These are phyloP conservation scores for Boletellus ananas DNA, from an alignment of 768 basidiomycete species.

Conservation along the genomic window DNA sequence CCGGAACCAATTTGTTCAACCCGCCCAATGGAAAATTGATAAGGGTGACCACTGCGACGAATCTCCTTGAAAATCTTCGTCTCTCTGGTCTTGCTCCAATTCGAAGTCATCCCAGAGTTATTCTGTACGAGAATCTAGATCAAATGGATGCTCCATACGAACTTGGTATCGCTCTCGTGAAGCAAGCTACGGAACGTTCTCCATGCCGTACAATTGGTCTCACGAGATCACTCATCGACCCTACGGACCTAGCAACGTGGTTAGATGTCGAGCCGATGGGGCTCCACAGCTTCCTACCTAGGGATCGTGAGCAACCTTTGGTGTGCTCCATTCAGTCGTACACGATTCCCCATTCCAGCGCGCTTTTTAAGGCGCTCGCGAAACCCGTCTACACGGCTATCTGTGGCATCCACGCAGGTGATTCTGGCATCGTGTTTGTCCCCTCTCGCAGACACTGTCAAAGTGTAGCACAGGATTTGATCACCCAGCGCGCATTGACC, in stretches of 20 bases:
- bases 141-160: slow-evolving; percentile 81
- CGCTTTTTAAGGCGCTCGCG: slow-evolving; percentile 87
- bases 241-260: slow-evolving; percentile 80
- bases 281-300: slow-evolving; percentile 75
- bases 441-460: slow-evolving; percentile 79
- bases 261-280: slow-evolving; percentile 61
- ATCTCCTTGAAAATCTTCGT: slow-evolving; percentile 45
- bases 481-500: slow-evolving; percentile 82
- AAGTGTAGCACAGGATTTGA: slow-evolving; percentile 72
- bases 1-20: slow-evolving; percentile 31
- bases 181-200: slow-evolving; percentile 56
- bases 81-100: slow-evolving; percentile 23
- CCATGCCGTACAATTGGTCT: slow-evolving; percentile 76
- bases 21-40: slow-evolving; percentile 43
- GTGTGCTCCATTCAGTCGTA: slow-evolving; percentile 69
- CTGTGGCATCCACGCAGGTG: slow-evolving; percentile 38
- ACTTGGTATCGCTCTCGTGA: slow-evolving; percentile 69
- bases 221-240: slow-evolving; percentile 75
- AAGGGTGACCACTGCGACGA: slow-evolving; percentile 52
- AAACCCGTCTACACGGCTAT: slow-evolving; percentile 86
- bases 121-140: slow-evolving; percentile 84
- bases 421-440: slow-evolving; percentile 77
- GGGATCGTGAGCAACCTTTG: slow-evolving; percentile 78
- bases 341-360: slow-evolving; percentile 79
- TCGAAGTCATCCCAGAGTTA: slow-evolving; percentile 49